A percentile compares a stretch with the other conserved stretches of the same genome.
phyloP scores from a whole-genome alignment of 129 eudicot genomes.

The Tanacetum coccineum region DNA sequence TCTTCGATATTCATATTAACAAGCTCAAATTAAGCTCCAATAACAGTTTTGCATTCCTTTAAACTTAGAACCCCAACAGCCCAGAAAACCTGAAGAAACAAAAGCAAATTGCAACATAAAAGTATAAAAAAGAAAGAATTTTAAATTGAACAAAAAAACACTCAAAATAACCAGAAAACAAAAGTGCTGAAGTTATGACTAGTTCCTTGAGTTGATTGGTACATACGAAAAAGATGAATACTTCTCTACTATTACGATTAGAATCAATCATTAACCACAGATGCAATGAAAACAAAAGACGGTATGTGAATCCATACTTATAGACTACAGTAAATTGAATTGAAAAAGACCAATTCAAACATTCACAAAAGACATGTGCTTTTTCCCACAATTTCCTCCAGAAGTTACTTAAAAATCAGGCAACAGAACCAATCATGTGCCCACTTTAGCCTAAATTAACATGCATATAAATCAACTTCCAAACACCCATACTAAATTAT shows the following conservation, averaged over 20 bases:
- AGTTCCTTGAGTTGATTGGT: no score
- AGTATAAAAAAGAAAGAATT: slow-evolving; percentile 9
- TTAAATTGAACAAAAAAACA: not conserved
- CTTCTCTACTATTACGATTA: not conserved
- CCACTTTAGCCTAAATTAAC: slow-evolving; percentile 27
- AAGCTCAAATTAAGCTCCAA: slow-evolving; percentile 19
- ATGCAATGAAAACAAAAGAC: slow-evolving; percentile 17
- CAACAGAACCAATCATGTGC: slow-evolving; percentile 33
- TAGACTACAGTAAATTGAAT: slow-evolving; percentile 10
- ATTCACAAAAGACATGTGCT: slow-evolving; percentile 30
- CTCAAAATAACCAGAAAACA: not conserved
- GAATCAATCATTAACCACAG: slow-evolving; percentile 7
- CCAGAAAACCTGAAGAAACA: slow-evolving; percentile 23
- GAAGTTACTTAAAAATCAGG: slow-evolving; percentile 19
- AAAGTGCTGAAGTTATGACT: not conserved
- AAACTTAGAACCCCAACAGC: no score
- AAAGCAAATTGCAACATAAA: slow-evolving; percentile 5
- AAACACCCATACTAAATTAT: slow-evolving; percentile 20
- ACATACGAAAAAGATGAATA: no score
- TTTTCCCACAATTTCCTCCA: slow-evolving; percentile 25
- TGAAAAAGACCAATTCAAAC: slow-evolving; percentile 26
- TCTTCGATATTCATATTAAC: slow-evolving; percentile 33
- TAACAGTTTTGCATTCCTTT: slow-evolving; percentile 16
- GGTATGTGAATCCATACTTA: slow-evolving; percentile 14
- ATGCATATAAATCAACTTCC: slow-evolving; percentile 17